These are phyloP conservation scores for Kockiozyma suomiensis DNA, from an alignment of 805 yeast species.

Conservation along the genomic window DNA sequence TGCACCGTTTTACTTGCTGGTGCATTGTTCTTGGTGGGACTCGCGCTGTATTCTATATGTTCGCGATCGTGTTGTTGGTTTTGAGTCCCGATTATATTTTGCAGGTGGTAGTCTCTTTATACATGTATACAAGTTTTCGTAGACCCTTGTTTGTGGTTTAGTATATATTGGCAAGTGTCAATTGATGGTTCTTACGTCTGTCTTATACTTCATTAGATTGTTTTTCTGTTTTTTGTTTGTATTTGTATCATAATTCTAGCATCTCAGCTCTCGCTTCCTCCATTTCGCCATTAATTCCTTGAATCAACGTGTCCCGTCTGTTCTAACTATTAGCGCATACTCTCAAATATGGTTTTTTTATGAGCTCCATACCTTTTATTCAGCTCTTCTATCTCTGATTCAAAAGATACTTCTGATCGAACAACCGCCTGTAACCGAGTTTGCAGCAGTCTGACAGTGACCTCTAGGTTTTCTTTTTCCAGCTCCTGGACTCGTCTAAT, in stretches of 20 bases:
- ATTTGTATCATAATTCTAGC: conserved; percentile 13
- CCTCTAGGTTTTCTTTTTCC: conserved; percentile 26
- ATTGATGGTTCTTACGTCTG: too few species aligned
- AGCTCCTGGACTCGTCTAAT: conserved; percentile 27
- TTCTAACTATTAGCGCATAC: not conserved
- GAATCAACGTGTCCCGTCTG: conserved; percentile 17
- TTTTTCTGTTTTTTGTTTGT: too few species aligned
- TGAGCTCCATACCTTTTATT: not conserved
- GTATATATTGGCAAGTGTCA: not conserved
- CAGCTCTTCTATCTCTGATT: conserved; percentile 17
- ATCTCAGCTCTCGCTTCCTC: conserved; percentile 32
- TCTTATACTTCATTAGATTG: too few species aligned
- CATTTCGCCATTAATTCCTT: conserved; percentile 27
- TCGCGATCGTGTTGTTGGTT: not conserved
- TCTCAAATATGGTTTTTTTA: not conserved
- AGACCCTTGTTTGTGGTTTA: too few species aligned
- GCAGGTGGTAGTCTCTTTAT: too few species aligned
- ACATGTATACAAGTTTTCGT: too few species aligned
- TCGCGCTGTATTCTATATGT: too few species aligned
- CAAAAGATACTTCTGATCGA: conserved; percentile 20
- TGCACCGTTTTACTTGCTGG: too few species aligned
- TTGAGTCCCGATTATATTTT: too few species aligned
- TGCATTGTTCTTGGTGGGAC: too few species aligned
- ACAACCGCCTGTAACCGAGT: conserved; percentile 16
- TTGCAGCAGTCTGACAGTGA: conserved; percentile 14